Evolutionary conservation across 805 yeast species (phyloP).

Genomic region (Pichia cabralensis): DNA sequence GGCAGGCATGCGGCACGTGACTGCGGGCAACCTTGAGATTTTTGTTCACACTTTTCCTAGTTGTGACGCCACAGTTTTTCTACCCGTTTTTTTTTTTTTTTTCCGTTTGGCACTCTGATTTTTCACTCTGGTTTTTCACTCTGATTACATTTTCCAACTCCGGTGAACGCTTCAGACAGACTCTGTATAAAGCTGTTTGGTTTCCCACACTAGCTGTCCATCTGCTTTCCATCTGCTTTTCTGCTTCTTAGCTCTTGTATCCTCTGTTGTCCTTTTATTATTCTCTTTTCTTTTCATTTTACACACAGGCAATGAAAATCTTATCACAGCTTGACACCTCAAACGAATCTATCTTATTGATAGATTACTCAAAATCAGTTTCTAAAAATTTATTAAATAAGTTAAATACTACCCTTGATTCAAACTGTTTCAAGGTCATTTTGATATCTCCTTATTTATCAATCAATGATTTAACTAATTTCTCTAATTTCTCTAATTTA

Average conservation of each 20-base stretch:
- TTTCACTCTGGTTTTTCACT: neutral
- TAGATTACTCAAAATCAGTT: constrained; percentile 5
- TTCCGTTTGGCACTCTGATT: too few species aligned
- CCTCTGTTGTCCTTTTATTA: too few species aligned
- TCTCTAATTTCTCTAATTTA: neutral
- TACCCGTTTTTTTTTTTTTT: too few species aligned
- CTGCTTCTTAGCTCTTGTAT: too few species aligned
- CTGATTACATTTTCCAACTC: neutral
- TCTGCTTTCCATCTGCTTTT: neutral
- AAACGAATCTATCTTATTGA: constrained; percentile 3
- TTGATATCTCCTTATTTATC: constrained; percentile 1
- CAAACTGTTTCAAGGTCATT: constrained; percentile 3
- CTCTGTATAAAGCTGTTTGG: neutral
- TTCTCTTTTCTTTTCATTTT: too few species aligned
- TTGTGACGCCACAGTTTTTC: neutral
- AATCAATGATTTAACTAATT: neutral
- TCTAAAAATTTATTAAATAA: constrained; percentile 8
- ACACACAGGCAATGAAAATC: constrained; percentile 7
- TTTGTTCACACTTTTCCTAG: neutral
- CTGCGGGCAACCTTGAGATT: neutral
- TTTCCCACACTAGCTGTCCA: neutral
- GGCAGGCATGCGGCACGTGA: neutral
- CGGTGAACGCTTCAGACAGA: neutral
- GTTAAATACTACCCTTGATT: constrained; percentile 3
- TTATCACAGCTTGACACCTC: constrained; percentile 6